Evolutionary conservation across 371 early-diverging fungal species (phyloP), one percentile per base, ranked within the genome.

Genomic region (Mortierella sp.): DNA sequence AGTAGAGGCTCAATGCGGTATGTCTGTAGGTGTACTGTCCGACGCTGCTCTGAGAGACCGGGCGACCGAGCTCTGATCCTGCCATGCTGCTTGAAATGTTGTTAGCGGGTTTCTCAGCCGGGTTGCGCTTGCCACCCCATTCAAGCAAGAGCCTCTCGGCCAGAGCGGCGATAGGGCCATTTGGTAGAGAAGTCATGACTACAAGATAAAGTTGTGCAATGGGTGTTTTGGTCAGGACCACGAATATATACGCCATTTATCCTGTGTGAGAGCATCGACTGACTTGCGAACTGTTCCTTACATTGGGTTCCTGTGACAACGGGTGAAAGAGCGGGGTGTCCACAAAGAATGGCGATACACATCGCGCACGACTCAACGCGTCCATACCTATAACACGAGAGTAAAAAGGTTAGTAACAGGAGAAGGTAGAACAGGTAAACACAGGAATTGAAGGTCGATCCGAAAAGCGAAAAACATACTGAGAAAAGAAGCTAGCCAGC

Each of bases 1-100:
- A 74, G 78, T 95, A 96, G 14, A 96, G 83, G 14, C 92, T 94
- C 58, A 97, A 89, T n/a, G 96, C 97, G 77, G 96, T 92, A 80
- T 96, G 95, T 26, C 90, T 89, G 28, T 93, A 94, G 76, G 96
- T 95, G 70, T 87, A 92, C 47, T 82, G 87, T 28, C 78, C 89
- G 0, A 91, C 86, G 34, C 90, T 92, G 28, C 90, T 82, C 14
- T 90, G 83, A 0, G 90, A 80, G 50, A 91, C 79, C 0, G 93
- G 91, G 71, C 90, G 73, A 9, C 94, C 94, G 11, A 94, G 86
- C 63, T 89, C 90, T 65, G 84, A 90, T 75, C 79, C 88, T 34
- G 84, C 87, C 79, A 77, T 63, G 77, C 24, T 76, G 73, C 81
- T 68, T n/a, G 55, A 73, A 24, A 44, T 84, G 19, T 84, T 79